Evolutionary conservation across 2,329 filamentous ascomycete genomes (phyloP), one percentile per base, ranked within the genome.

Genomic region (Trichoderma polysporum): DNA sequence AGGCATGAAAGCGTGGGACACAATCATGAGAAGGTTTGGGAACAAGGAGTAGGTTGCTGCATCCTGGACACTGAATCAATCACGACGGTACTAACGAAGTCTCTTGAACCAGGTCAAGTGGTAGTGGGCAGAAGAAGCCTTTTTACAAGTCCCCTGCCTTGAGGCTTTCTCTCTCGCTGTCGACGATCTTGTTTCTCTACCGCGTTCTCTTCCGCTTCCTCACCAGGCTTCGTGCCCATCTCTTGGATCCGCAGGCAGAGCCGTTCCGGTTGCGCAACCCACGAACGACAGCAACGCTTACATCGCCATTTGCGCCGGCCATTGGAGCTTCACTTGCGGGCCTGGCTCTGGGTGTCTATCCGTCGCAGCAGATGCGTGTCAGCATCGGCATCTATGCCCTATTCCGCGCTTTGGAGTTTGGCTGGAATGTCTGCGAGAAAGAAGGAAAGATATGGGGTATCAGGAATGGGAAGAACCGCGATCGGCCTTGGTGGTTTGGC

Each of bases 191-290:
- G 22, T 87, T 98, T 50, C 87, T 97, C 69, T 95, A 99, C 77
- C 89, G 95, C 33, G 84, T 97, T 1, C 88, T 98, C 29, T 93
- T 94, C 80, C 92, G 94, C 68, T 97, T 98, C 83, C 91, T 98
- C 73, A 86, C 87, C 29, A 88, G 92, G 31, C 82, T 98, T 50
- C 90, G 94, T 56, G 84, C 86, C 1, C 92, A 93, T 70, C 84
- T 99, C 4, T 87, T 96, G 49, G 89, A 91, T 39, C 86, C 92
- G n/a, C 87, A 92, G 66, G 93, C 94, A 1, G 85, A 86, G 64
- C 90, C 92, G 0, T 97, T 98, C 79, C 87, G 93, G 15, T 83
- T 85, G 66, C 90, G 94, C 63, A 97, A 98, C 74, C 94, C 94
- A 0, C 86, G 87, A 19, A 87, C 93, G 13, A 86, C 91, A 0